These are phyloP conservation scores for Coemansia sp. DNA, from an alignment of 192 early-diverging fungal species.

Conservation along the genomic window DNA sequence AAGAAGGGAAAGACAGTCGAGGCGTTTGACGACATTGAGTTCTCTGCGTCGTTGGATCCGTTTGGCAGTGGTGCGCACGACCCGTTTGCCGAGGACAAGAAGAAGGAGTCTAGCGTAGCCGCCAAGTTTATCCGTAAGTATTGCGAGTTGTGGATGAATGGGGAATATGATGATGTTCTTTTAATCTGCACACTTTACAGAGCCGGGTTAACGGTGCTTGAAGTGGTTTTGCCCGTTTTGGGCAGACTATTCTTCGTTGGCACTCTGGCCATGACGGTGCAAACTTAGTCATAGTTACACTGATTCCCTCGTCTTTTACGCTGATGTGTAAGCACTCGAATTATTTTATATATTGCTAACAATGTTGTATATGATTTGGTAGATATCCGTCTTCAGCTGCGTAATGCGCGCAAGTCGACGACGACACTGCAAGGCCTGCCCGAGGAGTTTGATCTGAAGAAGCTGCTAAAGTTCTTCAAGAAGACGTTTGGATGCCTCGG, in stretches of 20 bases:
- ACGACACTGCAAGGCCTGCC: constrained; percentile 94
- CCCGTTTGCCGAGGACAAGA: constrained; percentile 52
- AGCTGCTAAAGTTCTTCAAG: constrained; percentile 93
- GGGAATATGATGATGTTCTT: constrained; percentile 7
- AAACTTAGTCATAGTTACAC: constrained; percentile 62
- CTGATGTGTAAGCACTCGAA: too few relatives aligned
- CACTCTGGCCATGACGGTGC: constrained; percentile 38
- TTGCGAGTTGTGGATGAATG: neutral
- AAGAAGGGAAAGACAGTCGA: constrained; percentile 12
- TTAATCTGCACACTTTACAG: constrained; percentile 9
- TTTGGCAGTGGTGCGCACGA: constrained; percentile 46
- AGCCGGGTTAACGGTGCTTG: neutral
- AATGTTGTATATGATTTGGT: constrained; percentile 1
- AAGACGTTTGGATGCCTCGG: constrained; percentile 97
- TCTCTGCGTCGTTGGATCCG: constrained; percentile 15
- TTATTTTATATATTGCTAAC: neutral
- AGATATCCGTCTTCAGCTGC: constrained; percentile 98
- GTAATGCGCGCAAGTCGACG: constrained; percentile 94
- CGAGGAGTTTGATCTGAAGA: constrained; percentile 82
- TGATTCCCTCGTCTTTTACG: constrained; percentile 30
- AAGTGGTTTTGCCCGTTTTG: neutral
- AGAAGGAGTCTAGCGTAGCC: constrained; percentile 47
- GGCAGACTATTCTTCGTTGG: constrained; percentile 27
- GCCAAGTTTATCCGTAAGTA: constrained; percentile 58
- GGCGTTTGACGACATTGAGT: constrained; percentile 13